These are phyloP conservation scores for Monascus purpureus DNA, from an alignment of 495 filamentous ascomycete species.

Conservation along the genomic window DNA sequence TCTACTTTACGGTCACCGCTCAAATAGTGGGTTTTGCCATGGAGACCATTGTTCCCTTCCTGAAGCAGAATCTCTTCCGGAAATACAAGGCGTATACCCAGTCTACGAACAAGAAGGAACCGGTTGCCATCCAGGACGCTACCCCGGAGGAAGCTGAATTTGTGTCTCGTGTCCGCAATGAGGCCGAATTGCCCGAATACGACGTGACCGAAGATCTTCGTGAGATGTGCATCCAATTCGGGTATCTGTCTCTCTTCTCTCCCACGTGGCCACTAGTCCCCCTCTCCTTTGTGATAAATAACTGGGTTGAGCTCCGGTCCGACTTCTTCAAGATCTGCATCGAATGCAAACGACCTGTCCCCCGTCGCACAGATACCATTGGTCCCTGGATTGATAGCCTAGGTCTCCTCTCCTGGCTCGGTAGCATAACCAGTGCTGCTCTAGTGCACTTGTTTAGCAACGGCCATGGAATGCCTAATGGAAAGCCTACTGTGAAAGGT, in stretches of 20 bases:
- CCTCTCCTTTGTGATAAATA: conserved; percentile 82
- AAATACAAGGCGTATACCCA: conserved; percentile 52
- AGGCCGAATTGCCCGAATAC: conserved; percentile 76
- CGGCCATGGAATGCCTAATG: conserved; percentile 41
- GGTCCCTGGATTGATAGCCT: conserved; percentile 87
- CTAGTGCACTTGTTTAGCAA: conserved; percentile 80
- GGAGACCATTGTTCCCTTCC: conserved; percentile 74
- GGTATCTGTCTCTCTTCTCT: conserved; percentile 88
- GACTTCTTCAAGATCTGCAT: conserved; percentile 92
- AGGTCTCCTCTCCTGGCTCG: conserved; percentile 82
- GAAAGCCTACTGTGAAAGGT: conserved; percentile 49
- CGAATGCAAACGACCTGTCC: conserved; percentile 77
- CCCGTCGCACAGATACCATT: conserved; percentile 80
- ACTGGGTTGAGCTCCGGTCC: conserved; percentile 89
- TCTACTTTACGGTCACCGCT: conserved; percentile 94
- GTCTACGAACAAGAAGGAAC: conserved; percentile 13
- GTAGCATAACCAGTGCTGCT: conserved; percentile 70
- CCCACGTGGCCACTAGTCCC: conserved; percentile 85
- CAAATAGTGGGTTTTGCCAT: conserved; percentile 80
- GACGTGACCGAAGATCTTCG: conserved; percentile 78
- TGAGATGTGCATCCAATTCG: conserved; percentile 93
- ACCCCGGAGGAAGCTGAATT: conserved; percentile 62
- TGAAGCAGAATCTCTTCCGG: conserved; percentile 59
- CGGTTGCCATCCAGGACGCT: conserved; percentile 26
- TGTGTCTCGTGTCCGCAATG: conserved; percentile 64